Percentiles rank a stretch among this genome's conserved stretches.
These are phyloP conservation scores for Chenopodium formosanum DNA, from an alignment of 148 eudicot genomes.

Conservation along the genomic window DNA sequence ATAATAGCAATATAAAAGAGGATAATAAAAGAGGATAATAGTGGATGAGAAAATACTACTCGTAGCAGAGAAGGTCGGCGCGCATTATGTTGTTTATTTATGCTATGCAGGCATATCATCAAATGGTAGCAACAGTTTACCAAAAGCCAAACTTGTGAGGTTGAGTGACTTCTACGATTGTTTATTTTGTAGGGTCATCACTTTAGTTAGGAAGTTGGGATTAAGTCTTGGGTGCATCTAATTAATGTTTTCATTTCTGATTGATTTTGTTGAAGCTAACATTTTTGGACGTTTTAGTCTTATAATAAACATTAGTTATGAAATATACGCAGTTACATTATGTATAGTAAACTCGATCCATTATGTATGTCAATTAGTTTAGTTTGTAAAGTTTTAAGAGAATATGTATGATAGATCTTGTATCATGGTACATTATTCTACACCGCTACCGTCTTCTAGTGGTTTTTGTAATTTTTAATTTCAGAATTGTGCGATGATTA, in stretches of 20 bases:
- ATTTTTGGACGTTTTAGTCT: background rate
- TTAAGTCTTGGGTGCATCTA: constrained; percentile 3
- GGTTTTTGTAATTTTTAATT: no score
- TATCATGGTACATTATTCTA: no score
- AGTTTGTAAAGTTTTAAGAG: background rate
- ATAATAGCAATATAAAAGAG: no score
- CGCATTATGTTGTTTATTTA: background rate
- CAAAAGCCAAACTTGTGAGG: background rate
- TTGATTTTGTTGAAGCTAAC: background rate
- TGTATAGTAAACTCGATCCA: no score
- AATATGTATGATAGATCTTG: no score
- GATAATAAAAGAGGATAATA: no score
- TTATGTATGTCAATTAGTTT: background rate
- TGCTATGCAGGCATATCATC: background rate
- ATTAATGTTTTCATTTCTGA: background rate
- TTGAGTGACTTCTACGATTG: constrained; percentile 13
- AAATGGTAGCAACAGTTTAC: background rate
- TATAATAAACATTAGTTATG: no score
- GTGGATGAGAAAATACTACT: background rate
- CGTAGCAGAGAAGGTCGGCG: background rate
- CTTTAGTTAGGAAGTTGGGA: background rate
- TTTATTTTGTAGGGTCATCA: constrained; percentile 8
- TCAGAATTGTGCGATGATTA: no score
- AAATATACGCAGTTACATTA: no score
- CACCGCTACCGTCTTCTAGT: no score